A percentile compares a stretch with the other conserved stretches of the same genome.
These are phyloP conservation scores for Serpula lacrymans DNA, from an alignment of 768 basidiomycete species.

Conservation along the genomic window DNA sequence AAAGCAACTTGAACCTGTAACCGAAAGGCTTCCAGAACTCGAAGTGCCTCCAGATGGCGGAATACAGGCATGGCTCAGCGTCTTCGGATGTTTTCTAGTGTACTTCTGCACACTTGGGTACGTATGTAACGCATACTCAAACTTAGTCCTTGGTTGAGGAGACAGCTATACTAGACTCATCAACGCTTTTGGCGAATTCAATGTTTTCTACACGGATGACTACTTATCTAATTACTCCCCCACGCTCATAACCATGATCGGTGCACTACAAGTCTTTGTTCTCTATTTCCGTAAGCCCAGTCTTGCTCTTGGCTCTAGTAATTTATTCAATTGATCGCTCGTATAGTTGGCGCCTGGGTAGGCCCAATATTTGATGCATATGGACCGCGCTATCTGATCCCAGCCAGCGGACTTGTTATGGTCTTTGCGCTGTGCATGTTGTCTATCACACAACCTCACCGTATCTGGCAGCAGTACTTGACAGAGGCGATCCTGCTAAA, in stretches of 20 bases:
- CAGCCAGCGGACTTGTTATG: slow-evolving; percentile 19
- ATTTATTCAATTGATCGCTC: slow-evolving; percentile 3
- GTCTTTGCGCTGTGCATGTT: slow-evolving; percentile 20
- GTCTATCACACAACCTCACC: slow-evolving; percentile 22
- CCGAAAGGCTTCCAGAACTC: too few species aligned
- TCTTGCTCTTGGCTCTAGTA: slow-evolving; percentile 3
- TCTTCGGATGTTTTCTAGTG: slow-evolving; percentile 13
- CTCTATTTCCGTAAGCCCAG: slow-evolving; percentile 13
- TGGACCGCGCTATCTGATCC: slow-evolving; percentile 20
- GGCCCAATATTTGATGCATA: slow-evolving; percentile 21
- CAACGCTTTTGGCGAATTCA: slow-evolving; percentile 34
- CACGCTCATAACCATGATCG: slow-evolving; percentile 27
- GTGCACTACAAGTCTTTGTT: slow-evolving; percentile 25
- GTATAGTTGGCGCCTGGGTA: slow-evolving; percentile 14
- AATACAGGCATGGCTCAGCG: slow-evolving; percentile 18
- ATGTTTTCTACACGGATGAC: slow-evolving; percentile 28
- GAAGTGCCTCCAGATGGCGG: slow-evolving; percentile 21
- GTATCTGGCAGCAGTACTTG: slow-evolving; percentile 27
- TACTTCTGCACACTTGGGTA: slow-evolving; percentile 18
- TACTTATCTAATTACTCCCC: slow-evolving; percentile 26
- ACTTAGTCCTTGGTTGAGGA: slow-evolving; percentile 4
- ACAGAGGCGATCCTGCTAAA: slow-evolving; percentile 24
- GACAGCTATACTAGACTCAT: slow-evolving; percentile 12
- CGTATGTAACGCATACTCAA: not conserved
- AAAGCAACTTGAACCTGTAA: too few species aligned